Conservation (phyloP, 371 early-diverging fungal species). For the Hamiltosporidium tvaerminnensis region DNA sequence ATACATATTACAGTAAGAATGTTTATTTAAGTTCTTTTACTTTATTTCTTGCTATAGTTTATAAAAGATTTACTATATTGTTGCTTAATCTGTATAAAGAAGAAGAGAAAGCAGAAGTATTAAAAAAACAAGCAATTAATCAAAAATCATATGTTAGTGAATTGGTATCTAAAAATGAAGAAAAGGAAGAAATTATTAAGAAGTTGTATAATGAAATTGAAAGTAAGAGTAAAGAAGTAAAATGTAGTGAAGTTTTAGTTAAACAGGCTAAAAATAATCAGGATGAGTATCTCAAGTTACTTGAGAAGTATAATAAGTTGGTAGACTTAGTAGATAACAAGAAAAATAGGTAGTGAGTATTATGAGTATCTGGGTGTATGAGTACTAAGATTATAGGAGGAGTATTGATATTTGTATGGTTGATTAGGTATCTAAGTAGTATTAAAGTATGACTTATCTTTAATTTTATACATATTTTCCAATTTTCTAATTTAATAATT, state of each 20-base stretch:
- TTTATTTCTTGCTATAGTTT: slow-evolving; percentile 20
- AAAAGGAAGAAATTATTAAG: slow-evolving; percentile 9
- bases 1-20: too few relatives aligned
- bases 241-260: slow-evolving; percentile 9
- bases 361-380: too few relatives aligned
- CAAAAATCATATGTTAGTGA: slow-evolving; percentile 13
- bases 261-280: slow-evolving; percentile 27
- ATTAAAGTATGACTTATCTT: too few relatives aligned
- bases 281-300: slow-evolving; percentile 17
- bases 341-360: too few relatives aligned
- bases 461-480: too few relatives aligned
- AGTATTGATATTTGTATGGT: too few relatives aligned
- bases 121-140: slow-evolving; percentile 22
- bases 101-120: slow-evolving; percentile 9
- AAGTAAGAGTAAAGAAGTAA: slow-evolving; percentile 10
- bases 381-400: too few relatives aligned
- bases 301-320: slow-evolving; percentile 25
- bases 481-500: too few relatives aligned
- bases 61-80: slow-evolving; percentile 15
- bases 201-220: slow-evolving; percentile 7
- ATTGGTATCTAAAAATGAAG: slow-evolving; percentile 8
- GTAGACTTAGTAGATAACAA: too few relatives aligned
- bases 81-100: slow-evolving; percentile 8
- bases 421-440: too few relatives aligned
- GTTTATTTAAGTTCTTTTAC: too few relatives aligned